Evolutionary conservation across 1,284 basidiomycete genomes (phyloP), one percentile per base, ranked within the genome.

Genomic region (Microbotryum intermedium): DNA sequence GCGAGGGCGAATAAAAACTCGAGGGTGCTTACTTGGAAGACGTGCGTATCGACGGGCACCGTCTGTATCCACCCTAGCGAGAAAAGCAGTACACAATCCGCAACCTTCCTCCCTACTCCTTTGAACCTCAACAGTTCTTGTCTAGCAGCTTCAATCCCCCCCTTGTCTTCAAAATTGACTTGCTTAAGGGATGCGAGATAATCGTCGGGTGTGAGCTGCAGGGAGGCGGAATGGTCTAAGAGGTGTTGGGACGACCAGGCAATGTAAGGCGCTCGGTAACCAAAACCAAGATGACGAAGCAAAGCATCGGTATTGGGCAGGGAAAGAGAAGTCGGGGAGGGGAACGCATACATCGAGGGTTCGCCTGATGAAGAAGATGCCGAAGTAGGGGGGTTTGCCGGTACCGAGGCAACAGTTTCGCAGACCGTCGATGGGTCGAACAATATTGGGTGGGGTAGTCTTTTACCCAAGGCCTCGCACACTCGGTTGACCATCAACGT

Each of bases 81-180:
- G 88, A 98, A 97, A 26, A 99, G 78, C 56, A 97, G 77, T 39
- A 98, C 80, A 72, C 95, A 99, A 72, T 97, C 94, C 1, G 89
- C 90, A 1, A 97, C 92, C 74, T 99, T 99, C 42, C 91, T 82
- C 1, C 95, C 95, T 0, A 99, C 90, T 0, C 95, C 95, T 49
- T 89, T 82, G 66, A 91, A 83, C 70, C 81, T 84, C 44, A 95
- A 76, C 23, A 99, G 79, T 65, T 87, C 83, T 42, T 81, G 79
- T 59, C 92, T 79, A 20, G 89, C 90, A 26, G 81, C 79, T 0
- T 72, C 69, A 3, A 87, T 87, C 23, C 28, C 50, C n/a, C 60
- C 55, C 16, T 43, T 20, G 2, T 16, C 13, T 13, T 56, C 59
- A 28, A 51, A 59, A 21, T 39, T 50, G 4, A 50, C 57, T 21